A percentile compares a stretch with the other conserved stretches of the same genome.
Evolutionary conservation across 2,329 filamentous ascomycete genomes (phyloP).

Genomic region (Penicillium vulpinum): DNA sequence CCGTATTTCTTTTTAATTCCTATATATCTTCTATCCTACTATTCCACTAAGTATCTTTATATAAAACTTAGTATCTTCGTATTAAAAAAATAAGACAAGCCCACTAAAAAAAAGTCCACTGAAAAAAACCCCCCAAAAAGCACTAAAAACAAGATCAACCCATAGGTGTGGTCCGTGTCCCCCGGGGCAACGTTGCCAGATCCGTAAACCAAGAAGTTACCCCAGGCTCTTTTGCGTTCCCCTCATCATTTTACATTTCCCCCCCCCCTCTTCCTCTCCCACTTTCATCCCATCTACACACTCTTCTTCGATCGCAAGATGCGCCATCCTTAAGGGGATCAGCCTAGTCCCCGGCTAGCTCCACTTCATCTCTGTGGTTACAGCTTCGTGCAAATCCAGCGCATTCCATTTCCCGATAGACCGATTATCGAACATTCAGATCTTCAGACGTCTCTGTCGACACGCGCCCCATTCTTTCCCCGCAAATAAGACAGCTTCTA

Average conservation of each 20-base stretch:
- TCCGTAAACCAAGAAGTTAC: conserved; percentile 20
- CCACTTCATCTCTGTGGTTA: conserved; percentile 35
- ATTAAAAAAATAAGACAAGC: background rate
- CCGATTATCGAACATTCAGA: background rate
- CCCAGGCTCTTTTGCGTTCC: conserved; percentile 14
- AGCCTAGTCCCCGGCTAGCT: conserved; percentile 20
- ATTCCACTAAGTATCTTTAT: too few species aligned
- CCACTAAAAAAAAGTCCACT: background rate
- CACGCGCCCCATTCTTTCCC: background rate
- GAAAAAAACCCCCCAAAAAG: conserved; percentile 1
- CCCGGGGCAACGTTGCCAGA: conserved; percentile 29
- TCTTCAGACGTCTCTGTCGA: background rate
- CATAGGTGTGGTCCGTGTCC: conserved; percentile 27
- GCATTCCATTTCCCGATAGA: conserved; percentile 14
- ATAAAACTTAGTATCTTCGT: too few species aligned
- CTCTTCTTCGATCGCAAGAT: conserved; percentile 11
- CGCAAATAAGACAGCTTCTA: background rate
- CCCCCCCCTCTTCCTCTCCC: conserved; percentile 11
- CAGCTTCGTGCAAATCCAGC: conserved; percentile 15
- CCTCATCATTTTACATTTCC: conserved; percentile 6
- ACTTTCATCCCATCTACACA: conserved; percentile 14
- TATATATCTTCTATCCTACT: background rate
- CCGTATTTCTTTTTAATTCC: background rate
- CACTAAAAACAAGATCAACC: background rate
- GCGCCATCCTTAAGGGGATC: conserved; percentile 30